Evolutionary conservation across 2,329 filamentous ascomycete genomes (phyloP), one percentile per base, ranked within the genome.

Genomic region (Aspergillus calidoustus): DNA sequence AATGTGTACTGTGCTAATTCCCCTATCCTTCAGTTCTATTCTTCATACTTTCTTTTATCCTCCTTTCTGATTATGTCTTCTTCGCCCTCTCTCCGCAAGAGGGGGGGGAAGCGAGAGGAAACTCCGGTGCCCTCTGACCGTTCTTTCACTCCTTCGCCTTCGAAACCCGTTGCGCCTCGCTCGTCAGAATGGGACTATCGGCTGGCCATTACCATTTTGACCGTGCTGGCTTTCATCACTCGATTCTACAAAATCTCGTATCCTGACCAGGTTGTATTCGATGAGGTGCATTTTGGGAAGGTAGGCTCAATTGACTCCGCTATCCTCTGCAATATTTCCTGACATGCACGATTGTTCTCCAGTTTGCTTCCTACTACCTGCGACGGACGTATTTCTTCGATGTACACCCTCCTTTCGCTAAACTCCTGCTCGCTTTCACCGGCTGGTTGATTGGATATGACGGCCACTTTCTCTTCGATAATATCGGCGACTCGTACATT

Each of bases 281-380:
- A 99, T 75, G 95, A 99, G 80, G 95, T 99, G 61, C 95, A 99
- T 81, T 99, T 99, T 79, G 95, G 95, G 82, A 99, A 99, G 91
- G 94, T 97, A 83, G 62, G 84, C 72, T 25, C 34, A 52, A 52
- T 47, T 50, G 19, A 19, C n/a, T 51, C 43, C 17, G 19, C 63
- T 53, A 54, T 52, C 57, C 19, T 41, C 13, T 11, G 34, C 23
- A 17, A 8, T 28, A 28, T 22, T 28, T 50, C 30, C 67, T 72
- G 51, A 75, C 66, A 47, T 30, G 44, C 17, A 46, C 25, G 49
- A 30, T 19, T 58, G 34, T 31, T 28, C 30, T 23, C 48, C 69
- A 82, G 81, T 83, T 83, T 64, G 81, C 81, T 66, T 87, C 86
- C 13, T 87, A 89, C 78, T 99, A 99, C 78, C 89, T 99, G 71